Conservation (phyloP, 1,139 yeast species). For the Kazachstania sp. region DNA sequence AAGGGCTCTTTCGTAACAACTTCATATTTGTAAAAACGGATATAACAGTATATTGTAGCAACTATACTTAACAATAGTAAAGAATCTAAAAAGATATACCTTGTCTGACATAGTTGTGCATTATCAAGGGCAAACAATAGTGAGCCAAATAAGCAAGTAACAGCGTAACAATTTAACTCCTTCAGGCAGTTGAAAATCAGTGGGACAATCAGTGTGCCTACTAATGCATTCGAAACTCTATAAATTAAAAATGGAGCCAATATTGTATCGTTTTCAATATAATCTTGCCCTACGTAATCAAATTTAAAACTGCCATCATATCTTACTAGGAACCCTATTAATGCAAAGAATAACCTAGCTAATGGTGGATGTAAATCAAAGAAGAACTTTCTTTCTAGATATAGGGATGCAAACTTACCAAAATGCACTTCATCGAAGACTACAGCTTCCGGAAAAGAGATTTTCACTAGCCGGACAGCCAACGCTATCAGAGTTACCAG, state of each 20-base stretch:
- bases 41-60: conserved; percentile 65
- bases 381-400: conserved; percentile 73
- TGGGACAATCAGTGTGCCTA: conserved; percentile 79
- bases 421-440: conserved; percentile 98
- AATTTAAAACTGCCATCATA: conserved; percentile 87
- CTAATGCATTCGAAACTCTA: conserved; percentile 70
- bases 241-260: conserved; percentile 85
- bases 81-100: conserved; percentile 85
- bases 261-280: conserved; percentile 58
- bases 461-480: conserved; percentile 57
- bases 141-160: conserved; percentile 70
- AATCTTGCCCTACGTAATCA: conserved; percentile 60
- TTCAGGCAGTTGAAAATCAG: conserved; percentile 73
- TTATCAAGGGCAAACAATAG: conserved; percentile 75
- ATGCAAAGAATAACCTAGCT: conserved; percentile 86
- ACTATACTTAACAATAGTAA: conserved; percentile 79
- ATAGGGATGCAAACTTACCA: conserved; percentile 90
- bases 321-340: conserved; percentile 80
- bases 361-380: conserved; percentile 98
- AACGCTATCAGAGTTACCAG: conserved; percentile 60
- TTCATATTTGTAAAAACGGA: conserved; percentile 69
- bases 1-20: conserved; percentile 43
- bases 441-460: conserved; percentile 72
- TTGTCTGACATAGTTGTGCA: conserved; percentile 85
- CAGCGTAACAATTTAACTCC: conserved; percentile 68